A percentile compares a stretch with the other conserved stretches of the same genome.
Evolutionary conservation across 768 basidiomycete species (phyloP).

Genomic region (Lactarius pseudohatsudake): DNA sequence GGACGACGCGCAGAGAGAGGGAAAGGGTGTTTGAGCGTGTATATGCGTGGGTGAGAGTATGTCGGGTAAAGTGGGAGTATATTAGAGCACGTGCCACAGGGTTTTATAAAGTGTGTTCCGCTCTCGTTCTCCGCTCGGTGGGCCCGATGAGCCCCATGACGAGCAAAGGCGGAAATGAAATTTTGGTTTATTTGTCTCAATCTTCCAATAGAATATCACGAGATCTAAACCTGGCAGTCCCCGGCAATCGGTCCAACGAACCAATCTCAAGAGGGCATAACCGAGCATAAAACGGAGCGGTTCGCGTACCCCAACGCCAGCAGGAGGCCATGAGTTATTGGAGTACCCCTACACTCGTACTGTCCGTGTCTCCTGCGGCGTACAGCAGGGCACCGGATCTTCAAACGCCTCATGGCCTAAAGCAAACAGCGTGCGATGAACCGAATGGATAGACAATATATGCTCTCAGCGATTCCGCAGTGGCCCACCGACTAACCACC

Average conservation of each 20-base stretch:
- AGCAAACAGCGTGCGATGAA: too few relatives aligned
- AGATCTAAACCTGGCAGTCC: background rate
- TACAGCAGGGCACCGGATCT: background rate
- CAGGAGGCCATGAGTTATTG: constrained; percentile 1
- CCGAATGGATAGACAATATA: background rate
- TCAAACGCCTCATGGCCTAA: background rate
- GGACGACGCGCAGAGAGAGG: background rate
- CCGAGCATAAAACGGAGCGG: background rate
- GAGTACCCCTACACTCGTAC: background rate
- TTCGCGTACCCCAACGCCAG: background rate
- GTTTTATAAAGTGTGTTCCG: background rate
- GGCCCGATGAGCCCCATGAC: background rate
- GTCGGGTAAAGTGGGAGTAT: background rate
- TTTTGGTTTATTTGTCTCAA: background rate
- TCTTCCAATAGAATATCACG: background rate
- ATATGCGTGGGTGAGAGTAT: background rate
- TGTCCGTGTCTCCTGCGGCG: background rate
- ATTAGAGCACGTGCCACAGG: background rate
- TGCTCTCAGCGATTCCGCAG: background rate
- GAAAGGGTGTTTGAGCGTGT: background rate
- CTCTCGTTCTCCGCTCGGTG: background rate
- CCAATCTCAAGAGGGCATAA: background rate
- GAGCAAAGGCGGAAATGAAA: background rate
- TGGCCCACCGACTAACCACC: background rate
- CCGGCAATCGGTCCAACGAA: background rate